These are phyloP conservation scores for Umbelopsis sp. DNA, from an alignment of 192 early-diverging fungal species.

Conservation along the genomic window DNA sequence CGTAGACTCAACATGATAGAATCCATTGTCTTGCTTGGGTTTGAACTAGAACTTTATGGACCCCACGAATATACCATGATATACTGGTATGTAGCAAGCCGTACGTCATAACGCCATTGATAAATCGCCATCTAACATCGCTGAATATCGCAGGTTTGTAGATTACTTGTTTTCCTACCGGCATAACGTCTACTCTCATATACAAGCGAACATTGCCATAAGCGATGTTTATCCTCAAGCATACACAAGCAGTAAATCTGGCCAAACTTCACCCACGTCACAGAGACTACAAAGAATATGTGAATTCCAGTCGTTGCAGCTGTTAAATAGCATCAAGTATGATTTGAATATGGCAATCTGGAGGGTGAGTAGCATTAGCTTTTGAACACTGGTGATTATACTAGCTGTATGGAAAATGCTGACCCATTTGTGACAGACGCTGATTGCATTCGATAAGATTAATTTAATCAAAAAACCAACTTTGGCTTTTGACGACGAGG, in stretches of 20 bases:
- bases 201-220: not conserved
- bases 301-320: not conserved
- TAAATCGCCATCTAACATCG: not conserved
- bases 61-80: conserved; percentile 63
- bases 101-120: not conserved
- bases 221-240: not conserved
- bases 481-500: conserved; percentile 47
- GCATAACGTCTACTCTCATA: conserved; percentile 25
- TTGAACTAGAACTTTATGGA: conserved; percentile 72
- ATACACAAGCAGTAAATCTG: not conserved
- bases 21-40: conserved; percentile 57
- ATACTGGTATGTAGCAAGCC: conserved; percentile 47
- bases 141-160: conserved; percentile 27
- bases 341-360: not conserved
- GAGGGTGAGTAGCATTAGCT: not conserved
- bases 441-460: conserved; percentile 33
- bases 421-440: conserved; percentile 15
- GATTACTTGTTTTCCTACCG: conserved; percentile 39
- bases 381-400: not conserved
- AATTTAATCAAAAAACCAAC: conserved; percentile 28
- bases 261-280: conserved; percentile 3
- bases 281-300: not conserved
- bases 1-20: conserved; percentile 60
- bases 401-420: no score
- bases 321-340: conserved; percentile 10